Evolutionary conservation across 1,139 yeast species (phyloP), one percentile per base, ranked within the genome.

Genomic region (Spencermartinsiella ligniputridi): DNA sequence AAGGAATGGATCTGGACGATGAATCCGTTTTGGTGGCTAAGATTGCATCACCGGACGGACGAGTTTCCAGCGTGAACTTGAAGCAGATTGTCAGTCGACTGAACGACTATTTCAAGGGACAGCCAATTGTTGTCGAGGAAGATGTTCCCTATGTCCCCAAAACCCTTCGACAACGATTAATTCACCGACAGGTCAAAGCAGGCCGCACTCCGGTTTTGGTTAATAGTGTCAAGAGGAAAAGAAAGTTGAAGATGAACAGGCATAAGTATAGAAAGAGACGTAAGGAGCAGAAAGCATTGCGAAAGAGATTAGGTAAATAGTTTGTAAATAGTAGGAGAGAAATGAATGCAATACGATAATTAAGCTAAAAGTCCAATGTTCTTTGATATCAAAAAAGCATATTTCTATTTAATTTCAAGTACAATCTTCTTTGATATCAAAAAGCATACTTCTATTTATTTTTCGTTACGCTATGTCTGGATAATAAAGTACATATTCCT

Each of bases 251-350:
- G 62, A 71, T 71, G 74, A 71, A 70, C 64, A 61, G 70, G 50
- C 75, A 71, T 56, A 71, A 71, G 59, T 67, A 67, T 57, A 63
- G 66, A 54, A 71, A 71, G 69, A 63, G 75, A 49, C 63, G 71
- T 56, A 70, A 66, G 65, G 66, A 62, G 48, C 72, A 69, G 56
- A 61, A 71, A 30, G 65, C 72, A 32, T 57, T 62, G 51, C 63
- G 69, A 47, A 57, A 71, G 49, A 65, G 68, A 48, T 61, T 68
- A 34, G 62, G 61, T 38, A 52, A 48, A 40, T 53, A 53, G n/a
- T n/a, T n/a, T n/a, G n/a, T n/a, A n/a, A n/a, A n/a, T n/a, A n/a
- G n/a, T n/a, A 11, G 25, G 11, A 8, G 9, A 22, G 25, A 22
- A 22, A 22, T 6, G 11, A 6, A 22, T 6, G 11, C 25, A 22